Percentiles rank a stretch among this genome's conserved stretches.
phyloP scores from a whole-genome alignment of 306 rosid genomes.

The Alnus rubra region DNA sequence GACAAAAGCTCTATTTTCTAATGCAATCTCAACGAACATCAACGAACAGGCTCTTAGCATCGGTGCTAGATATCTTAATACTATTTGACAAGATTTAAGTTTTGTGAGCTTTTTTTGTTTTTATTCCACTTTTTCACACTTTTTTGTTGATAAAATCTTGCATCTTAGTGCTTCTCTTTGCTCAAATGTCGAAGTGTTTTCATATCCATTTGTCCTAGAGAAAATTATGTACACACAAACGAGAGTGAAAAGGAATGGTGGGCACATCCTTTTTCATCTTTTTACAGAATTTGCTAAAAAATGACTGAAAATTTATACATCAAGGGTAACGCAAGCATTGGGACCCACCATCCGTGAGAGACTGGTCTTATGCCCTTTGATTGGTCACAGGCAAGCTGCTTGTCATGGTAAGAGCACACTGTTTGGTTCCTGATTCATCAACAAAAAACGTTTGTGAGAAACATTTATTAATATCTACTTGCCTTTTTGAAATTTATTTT shows the following conservation, averaged over 20 bases:
- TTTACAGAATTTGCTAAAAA: conserved; percentile 25
- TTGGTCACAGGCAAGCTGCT: conserved; percentile 41
- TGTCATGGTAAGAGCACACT: conserved; percentile 46
- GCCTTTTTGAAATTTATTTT: background rate
- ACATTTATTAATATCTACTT: background rate
- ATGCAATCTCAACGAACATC: too few relatives aligned
- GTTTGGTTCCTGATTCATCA: conserved; percentile 54
- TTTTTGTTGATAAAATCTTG: background rate
- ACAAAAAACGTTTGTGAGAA: background rate
- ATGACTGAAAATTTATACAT: conserved; percentile 23
- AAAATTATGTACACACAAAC: background rate
- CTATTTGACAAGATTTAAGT: background rate
- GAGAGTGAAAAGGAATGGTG: background rate
- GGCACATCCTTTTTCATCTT: background rate
- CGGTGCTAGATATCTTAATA: too few relatives aligned
- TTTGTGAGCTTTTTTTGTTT: background rate
- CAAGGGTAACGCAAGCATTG: conserved; percentile 31
- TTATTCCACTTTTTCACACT: background rate
- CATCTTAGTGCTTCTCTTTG: background rate
- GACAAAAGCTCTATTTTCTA: too few relatives aligned
- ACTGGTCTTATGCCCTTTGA: conserved; percentile 30
- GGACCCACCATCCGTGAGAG: conserved; percentile 42
- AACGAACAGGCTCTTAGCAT: too few relatives aligned
- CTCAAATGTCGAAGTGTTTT: background rate
- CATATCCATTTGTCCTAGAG: background rate